A percentile compares a stretch with the other conserved stretches of the same genome.
phyloP scores from a whole-genome alignment of 169 alveolate species.

The Plasmodium ovale region DNA sequence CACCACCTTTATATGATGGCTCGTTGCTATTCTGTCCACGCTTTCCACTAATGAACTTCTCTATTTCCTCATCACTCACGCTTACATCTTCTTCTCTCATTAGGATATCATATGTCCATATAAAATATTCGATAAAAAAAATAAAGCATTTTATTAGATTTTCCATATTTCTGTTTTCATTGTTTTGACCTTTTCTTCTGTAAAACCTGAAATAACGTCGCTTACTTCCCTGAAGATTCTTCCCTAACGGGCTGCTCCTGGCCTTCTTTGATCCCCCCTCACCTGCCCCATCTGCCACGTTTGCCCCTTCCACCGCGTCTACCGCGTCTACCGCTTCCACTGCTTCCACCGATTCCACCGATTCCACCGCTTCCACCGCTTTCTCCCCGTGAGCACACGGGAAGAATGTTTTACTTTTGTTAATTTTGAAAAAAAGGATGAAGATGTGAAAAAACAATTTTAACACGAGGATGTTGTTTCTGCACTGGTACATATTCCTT shows the following conservation, averaged over 20 bases:
- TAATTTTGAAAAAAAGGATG: slow-evolving; percentile 17
- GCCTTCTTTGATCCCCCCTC: too few relatives aligned
- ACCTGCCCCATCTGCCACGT: background rate
- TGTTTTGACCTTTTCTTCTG: background rate
- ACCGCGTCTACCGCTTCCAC: background rate
- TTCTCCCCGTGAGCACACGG: background rate
- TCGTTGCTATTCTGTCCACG: background rate
- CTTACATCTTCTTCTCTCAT: background rate
- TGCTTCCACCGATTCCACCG: background rate
- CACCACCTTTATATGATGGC: background rate
- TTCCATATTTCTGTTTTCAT: background rate
- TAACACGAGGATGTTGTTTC: background rate
- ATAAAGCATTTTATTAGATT: slow-evolving; percentile 16
- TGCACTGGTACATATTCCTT: background rate
- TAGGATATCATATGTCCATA: background rate
- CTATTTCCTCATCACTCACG: slow-evolving; percentile 9
- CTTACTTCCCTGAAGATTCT: background rate
- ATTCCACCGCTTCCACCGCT: background rate
- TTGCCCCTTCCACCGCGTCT: background rate
- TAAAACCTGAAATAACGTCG: too few relatives aligned
- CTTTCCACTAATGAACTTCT: background rate
- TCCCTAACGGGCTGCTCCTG: too few relatives aligned
- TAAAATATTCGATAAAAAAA: slow-evolving; percentile 58
- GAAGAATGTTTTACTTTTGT: background rate
- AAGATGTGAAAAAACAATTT: slow-evolving; percentile 41